Evolutionary conservation across 1,284 basidiomycete species (phyloP), one percentile per base, ranked within the genome.

Genomic region (Irpex rosettiformis): DNA sequence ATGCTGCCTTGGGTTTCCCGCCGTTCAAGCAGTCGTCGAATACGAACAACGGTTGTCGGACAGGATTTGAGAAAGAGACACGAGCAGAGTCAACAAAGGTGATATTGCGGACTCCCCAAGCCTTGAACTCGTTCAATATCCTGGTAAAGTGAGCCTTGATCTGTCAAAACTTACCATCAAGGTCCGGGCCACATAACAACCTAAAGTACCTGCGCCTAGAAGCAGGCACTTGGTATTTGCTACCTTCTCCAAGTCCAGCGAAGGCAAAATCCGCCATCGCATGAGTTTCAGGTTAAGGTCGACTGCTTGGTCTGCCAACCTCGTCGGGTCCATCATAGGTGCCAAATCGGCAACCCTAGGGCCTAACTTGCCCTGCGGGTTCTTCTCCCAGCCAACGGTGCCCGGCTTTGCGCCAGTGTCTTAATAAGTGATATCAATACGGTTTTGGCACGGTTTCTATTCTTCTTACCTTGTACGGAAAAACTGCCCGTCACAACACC

Each of bases 281-380:
- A 99, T 98, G 24, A 99, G 82, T 72, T 98, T 98, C 55, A 99
- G 78, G 70, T 99, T 99, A 30, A 99, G 79, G 72, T 98, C 95
- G 8, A 98, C 94, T 0, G 97, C 97, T 73, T 98, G 96, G 64
- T 94, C 88, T 0, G 97, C 96, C 5, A 98, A 88, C 87, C 87
- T 80, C 1, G 79, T 76, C 0, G 96, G 97, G 71, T 98, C 95
- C 92, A 98, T 96, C 86, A 96, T 91, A 0, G 95, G 91, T 5
- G 92, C 94, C 3, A 99, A 75, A 75, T 98, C 94, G 0, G 94
- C 94, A 47, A 96, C 69, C n/a, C 93, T 82, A 18, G 95, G 92
- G 0, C 85, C 91, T 3, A 99, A 78, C 69, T 96, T 96, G 11
- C 89, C 89, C 68, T 88, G 78, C 63, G 79, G 75, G 65, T 96